Base-by-base conservation (phyloP, 371 early-diverging fungal species). In the Actinomortierella wolfii region DNA sequence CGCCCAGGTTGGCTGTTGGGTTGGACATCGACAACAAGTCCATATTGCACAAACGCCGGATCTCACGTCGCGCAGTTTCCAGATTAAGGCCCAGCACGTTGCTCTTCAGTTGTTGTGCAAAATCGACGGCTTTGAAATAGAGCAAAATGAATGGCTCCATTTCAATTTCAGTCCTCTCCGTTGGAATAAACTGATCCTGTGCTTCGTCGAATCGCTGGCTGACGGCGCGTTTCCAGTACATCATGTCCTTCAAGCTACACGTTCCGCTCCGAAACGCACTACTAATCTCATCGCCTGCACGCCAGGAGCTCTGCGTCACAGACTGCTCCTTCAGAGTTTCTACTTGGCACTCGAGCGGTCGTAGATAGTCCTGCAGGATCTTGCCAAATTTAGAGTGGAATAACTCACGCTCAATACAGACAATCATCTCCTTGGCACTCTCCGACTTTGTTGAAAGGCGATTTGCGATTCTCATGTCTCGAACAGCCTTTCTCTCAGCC, bases 351-450 rank as follows among this genome's bases (percentile, higher is more conserved):
- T 63, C 67, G 24, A 73, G 44, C 5, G 54, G 8, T 2, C 23
- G n/a, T 21, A 66, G 28, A 46, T 73, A 67, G 15, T 52, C 53
- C 42, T 63, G 49, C 15, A 67, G 14, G 1, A 55, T 45, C 17
- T 47, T 43, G n/a, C 74, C 74, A 39, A 73, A 49, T 5, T 34
- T 14, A 8, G 74, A 62, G 8, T 34, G 46, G 26, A 59, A 53
- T 15, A 73, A 56, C 14, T 62, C 52, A 11, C 67, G 51, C 14
- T 73, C 74, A 3, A 73, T 59, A 40, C 67, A 67, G 1, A 73
- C 28, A 21, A 73, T 50, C 59, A 73, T 62, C 46, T 73, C 74
- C 46, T 63, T 59, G 43, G 58, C 56, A 2, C 50, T 40, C 4
- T 67, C 60, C 0, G 59, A 40, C 41, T 67, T 73, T 8, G 45